Evolutionary conservation across 768 basidiomycete genomes (phyloP).

Genomic region (Boletus fagicola): DNA sequence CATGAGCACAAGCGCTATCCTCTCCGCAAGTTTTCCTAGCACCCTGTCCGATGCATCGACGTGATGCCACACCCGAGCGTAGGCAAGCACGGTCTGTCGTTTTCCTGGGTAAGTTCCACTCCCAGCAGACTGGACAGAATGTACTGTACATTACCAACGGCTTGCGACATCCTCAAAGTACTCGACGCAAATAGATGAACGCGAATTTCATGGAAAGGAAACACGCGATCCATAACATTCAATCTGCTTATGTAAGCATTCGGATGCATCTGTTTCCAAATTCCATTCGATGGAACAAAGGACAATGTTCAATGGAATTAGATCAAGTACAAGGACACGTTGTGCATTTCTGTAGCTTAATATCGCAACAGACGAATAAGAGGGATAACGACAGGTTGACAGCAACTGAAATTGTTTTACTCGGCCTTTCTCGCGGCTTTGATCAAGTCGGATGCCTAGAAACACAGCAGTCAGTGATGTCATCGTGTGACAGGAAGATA

Average conservation of each 20-base stretch:
- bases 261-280: too few species aligned
- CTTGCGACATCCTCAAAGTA: slow-evolving; percentile 66
- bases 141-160: slow-evolving; percentile 68
- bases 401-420: neutral
- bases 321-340: neutral
- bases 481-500: neutral
- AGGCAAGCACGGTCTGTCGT: slow-evolving; percentile 88
- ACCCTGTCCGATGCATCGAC: slow-evolving; percentile 87
- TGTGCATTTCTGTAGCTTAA: neutral
- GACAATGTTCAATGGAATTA: neutral
- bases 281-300: neutral
- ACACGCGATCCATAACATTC: neutral
- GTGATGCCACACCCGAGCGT: slow-evolving; percentile 95
- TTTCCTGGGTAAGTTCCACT: neutral
- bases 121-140: neutral
- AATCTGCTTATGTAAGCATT: neutral
- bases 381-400: neutral
- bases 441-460: slow-evolving; percentile 14
- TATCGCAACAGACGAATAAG: neutral
- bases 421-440: neutral
- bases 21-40: slow-evolving; percentile 91
- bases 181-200: neutral
- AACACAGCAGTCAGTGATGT: neutral
- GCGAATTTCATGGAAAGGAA: neutral
- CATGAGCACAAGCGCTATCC: slow-evolving; percentile 95